Base-by-base conservation (phyloP, 345 rosid species). In the Noccaea bulbosa region DNA sequence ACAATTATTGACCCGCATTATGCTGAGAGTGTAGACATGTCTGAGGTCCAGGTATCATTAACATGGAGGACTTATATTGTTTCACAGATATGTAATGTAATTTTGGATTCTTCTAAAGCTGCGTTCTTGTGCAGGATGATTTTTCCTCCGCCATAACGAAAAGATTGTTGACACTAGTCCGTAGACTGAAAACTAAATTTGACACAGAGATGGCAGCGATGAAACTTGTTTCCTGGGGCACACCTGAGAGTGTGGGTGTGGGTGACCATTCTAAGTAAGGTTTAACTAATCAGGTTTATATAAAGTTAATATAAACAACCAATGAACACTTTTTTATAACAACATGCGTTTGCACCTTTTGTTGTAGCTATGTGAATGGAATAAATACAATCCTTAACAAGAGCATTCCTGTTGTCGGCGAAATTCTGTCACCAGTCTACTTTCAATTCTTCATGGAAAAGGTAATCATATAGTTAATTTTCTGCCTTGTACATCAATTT, bases 211-310 rank as follows among this genome's bases (percentile, higher is more conserved):
- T 93, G 96, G 93, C 87, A 55, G 88, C 81, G 40, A 93, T 90
- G 96, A 86, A 92, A 46, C 92, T 93, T 70, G 91, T 93, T 65
- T 88, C 85, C 55, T 93, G 98, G 98, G 86, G 83, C 58, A 87
- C 90, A 71, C 97, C 90, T 73, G 98, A 93, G 79, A 88, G n/a
- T n/a, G n/a, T n/a, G n/a, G n/a, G 97, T 74, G 98, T 90, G 35
- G 98, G 97, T 43, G 97, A 93, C 77, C 97, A 93, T 67, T 93
- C 97, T 54, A 86, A 76, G 98, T 93, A 78, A 83, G 67, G 33
- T 66, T 30, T 49, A 55, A 57, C 11, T 35, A 2, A 22, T 22
- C 24, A 22, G 33, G 43, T 33, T 12, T n/a, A n/a, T n/a, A n/a
- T 8, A 22, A 22, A 22, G n/a, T 73, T 16, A 62, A n/a, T n/a